phyloP scores from a whole-genome alignment of 2,329 filamentous ascomycete species.

The Rutstroemia sp. region DNA sequence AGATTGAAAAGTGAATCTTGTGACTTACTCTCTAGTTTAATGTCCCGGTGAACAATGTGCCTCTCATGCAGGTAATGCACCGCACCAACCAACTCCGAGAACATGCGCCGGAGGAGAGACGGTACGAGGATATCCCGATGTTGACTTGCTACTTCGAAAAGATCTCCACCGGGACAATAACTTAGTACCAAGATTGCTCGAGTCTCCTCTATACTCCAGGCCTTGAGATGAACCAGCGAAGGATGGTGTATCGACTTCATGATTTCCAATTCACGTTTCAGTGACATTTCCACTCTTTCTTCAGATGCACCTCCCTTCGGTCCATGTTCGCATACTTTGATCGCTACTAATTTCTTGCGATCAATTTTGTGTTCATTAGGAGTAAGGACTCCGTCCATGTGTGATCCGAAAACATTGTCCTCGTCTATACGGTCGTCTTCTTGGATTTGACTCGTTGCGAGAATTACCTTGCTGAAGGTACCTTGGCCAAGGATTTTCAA shows the following conservation, averaged over 20 bases:
- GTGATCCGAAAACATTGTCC: constrained; percentile 25
- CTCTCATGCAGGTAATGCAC: constrained; percentile 78
- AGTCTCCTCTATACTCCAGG: constrained; percentile 78
- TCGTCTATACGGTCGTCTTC: constrained; percentile 36
- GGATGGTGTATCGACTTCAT: constrained; percentile 84
- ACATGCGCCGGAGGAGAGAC: constrained; percentile 71
- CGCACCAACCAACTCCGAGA: constrained; percentile 80
- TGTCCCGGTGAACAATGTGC: constrained; percentile 90
- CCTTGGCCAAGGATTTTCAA: constrained; percentile 80
- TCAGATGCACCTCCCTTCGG: constrained; percentile 90
- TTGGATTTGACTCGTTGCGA: constrained; percentile 72
- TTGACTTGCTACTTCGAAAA: constrained; percentile 83
- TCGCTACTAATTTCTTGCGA: constrained; percentile 78
- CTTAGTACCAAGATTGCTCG: constrained; percentile 80
- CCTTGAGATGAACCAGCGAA: constrained; percentile 83
- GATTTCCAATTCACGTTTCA: constrained; percentile 93
- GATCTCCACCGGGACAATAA: constrained; percentile 88
- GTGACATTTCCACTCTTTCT: constrained; percentile 83
- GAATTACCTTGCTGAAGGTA: constrained; percentile 89
- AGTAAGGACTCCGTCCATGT: constrained; percentile 24
- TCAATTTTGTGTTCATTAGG: constrained; percentile 39
- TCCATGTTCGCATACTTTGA: constrained; percentile 94
- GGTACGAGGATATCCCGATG: constrained; percentile 62
- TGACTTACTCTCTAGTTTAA: constrained; percentile 89
- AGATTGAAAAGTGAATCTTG: background rate